Base-by-base conservation (phyloP, 495 filamentous ascomycete species). In the Talaromyces adpressus region DNA sequence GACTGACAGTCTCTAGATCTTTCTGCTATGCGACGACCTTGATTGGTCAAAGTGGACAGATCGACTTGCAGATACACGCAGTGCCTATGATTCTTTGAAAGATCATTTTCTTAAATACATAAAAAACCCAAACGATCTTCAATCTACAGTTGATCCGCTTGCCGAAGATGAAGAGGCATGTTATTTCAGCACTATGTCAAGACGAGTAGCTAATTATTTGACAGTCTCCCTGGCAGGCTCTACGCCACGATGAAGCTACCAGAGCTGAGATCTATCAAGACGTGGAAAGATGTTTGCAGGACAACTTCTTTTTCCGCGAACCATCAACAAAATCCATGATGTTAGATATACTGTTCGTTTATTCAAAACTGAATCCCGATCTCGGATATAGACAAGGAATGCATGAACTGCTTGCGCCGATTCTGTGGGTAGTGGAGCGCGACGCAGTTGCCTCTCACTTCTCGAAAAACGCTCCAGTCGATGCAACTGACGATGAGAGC, bases 311-410 rank as follows among this genome's bases (percentile, higher is more conserved):
- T 71, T 99, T 98, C 63, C 92, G 91, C 29, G 84, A 91, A 58
- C 84, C 89, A 12, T 73, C 79, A 5, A 89, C 92, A 6, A 95
- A 98, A 70, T 81, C 79, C 6, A 91, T 90, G 72, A 86, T 99
- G 63, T 81, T 92, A 22, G 91, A 98, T 71, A 85, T 97, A 45
- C 77, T 97, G 45, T 98, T 98, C 69, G 83, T 98, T 65, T 97
- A 91, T 74, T 93, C 92, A 71, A 97, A 97, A 73, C 86, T 97
- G 52, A 93, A 97, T 67, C 90, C 87, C 12, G 88, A 89, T 67
- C 79, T 93, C 51, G 89, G 92, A 18, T 98, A 98, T 68, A 85
- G 95, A 27, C 94, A 98, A 76, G 94, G 94, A 18, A 98, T 98
- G 92, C 94, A 98, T 71, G 94, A 98, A 73, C 73, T 98, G 23